These are phyloP conservation scores for Aspergillus ochraceus DNA, from an alignment of 2,329 filamentous ascomycete species.

Conservation along the genomic window DNA sequence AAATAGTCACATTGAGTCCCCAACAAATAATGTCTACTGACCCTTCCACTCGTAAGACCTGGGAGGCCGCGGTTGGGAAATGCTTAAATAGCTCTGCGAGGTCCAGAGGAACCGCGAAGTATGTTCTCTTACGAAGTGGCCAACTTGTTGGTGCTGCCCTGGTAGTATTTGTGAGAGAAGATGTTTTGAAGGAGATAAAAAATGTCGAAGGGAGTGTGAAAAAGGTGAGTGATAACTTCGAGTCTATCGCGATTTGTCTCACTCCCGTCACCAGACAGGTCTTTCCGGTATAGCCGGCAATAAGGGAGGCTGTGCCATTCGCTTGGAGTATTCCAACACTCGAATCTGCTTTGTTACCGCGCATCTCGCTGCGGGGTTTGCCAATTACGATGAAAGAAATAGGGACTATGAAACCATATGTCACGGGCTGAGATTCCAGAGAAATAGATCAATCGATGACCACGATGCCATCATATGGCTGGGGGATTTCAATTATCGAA, in stretches of 20 bases:
- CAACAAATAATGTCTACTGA: conserved; percentile 99
- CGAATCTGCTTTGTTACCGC: conserved; percentile 94
- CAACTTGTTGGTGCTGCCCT: conserved; percentile 93
- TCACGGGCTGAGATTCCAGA: conserved; percentile 83
- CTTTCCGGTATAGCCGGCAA: conserved; percentile 97
- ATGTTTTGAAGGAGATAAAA: conserved; percentile 77
- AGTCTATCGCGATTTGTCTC: conserved; percentile 29
- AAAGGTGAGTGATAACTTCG: conserved; percentile 55
- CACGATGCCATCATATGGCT: conserved; percentile 93
- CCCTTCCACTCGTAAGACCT: conserved; percentile 76
- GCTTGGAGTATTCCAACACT: conserved; percentile 91
- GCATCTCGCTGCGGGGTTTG: conserved; percentile 91
- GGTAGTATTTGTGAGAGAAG: conserved; percentile 84
- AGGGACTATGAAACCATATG: conserved; percentile 89
- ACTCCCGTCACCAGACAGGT: conserved; percentile 55
- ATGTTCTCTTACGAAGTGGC: conserved; percentile 85
- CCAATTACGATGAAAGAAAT: conserved; percentile 95
- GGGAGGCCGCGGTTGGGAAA: conserved; percentile 78
- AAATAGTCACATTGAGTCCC: conserved; percentile 96
- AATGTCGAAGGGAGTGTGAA: conserved; percentile 96
- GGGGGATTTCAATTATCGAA: conserved; percentile 97
- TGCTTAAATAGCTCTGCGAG: conserved; percentile 73
- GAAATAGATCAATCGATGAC: conserved; percentile 86
- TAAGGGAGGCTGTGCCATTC: conserved; percentile 94
- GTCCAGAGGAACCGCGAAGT: conserved; percentile 68